A percentile compares a stretch with the other conserved stretches of the same genome.
These are phyloP conservation scores for Macrophomina phaseolina DNA, from an alignment of 2,329 filamentous ascomycete genomes.

Conservation along the genomic window DNA sequence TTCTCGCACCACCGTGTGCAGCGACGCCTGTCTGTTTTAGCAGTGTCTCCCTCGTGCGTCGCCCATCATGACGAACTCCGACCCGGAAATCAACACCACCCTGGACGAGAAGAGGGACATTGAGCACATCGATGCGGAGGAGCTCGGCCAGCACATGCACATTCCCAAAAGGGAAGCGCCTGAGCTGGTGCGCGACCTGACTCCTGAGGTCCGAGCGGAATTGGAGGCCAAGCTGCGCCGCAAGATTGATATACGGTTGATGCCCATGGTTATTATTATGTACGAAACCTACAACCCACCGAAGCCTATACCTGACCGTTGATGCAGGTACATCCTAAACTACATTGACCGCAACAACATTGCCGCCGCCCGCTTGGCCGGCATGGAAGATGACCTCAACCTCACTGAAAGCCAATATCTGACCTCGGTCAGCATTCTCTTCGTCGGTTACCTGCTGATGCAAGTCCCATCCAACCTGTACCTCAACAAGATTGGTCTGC, in stretches of 20 bases:
- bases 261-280: conserved; percentile 74
- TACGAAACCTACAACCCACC: conserved; percentile 50
- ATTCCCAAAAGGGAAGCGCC: conserved; percentile 33
- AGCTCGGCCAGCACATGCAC: conserved; percentile 17
- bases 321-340: conserved; percentile 76
- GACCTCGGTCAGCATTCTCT: conserved; percentile 59
- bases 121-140: conserved; percentile 23
- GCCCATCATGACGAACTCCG: conserved; percentile 1
- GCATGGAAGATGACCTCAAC: conserved; percentile 65
- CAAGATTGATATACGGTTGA: conserved; percentile 72
- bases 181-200: conserved; percentile 50
- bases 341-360: conserved; percentile 75
- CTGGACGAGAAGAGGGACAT: conserved; percentile 18
- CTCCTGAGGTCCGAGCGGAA: conserved; percentile 56
- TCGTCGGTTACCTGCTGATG: conserved; percentile 61
- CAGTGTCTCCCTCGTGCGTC: background rate
- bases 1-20: background rate
- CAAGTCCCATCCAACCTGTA: conserved; percentile 56
- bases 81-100: conserved; percentile 1
- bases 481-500: conserved; percentile 48
- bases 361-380: conserved; percentile 66
- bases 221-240: conserved; percentile 67
- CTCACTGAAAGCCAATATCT: conserved; percentile 66
- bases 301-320: background rate
- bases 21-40: background rate